These are phyloP conservation scores for Castanopsis chinensis DNA, from an alignment of 306 rosid genomes.

Conservation along the genomic window DNA sequence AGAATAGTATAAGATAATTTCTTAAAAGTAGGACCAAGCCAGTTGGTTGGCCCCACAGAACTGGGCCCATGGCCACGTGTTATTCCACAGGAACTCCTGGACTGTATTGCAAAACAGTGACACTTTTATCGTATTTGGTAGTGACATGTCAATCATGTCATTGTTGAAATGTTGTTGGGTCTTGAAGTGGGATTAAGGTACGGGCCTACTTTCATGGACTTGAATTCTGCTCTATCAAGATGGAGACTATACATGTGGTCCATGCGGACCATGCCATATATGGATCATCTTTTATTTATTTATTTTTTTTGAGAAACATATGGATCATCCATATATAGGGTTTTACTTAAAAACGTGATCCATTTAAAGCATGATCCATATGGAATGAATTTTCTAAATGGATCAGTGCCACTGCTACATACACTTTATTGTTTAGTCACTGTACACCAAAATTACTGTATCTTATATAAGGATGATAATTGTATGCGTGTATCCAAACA, in stretches of 20 bases:
- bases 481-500: background rate
- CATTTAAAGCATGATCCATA: background rate
- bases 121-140: constrained; percentile 21
- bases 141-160: constrained; percentile 30
- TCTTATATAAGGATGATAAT: background rate
- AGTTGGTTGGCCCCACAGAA: background rate
- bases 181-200: background rate
- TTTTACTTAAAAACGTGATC: background rate
- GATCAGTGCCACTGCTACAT: background rate
- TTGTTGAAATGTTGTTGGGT: background rate
- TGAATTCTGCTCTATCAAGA: constrained; percentile 4
- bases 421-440: background rate
- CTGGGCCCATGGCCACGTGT: constrained; percentile 37
- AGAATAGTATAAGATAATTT: too few relatives aligned
- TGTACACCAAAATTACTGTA: background rate
- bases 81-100: background rate
- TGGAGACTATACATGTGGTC: background rate
- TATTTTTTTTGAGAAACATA: background rate
- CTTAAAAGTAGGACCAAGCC: background rate
- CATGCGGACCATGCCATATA: background rate
- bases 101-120: constrained; percentile 18
- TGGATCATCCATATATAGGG: background rate
- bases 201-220: too few relatives aligned
- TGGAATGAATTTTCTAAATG: background rate
- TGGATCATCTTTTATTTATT: background rate